A percentile compares a stretch with the other conserved stretches of the same genome.
phyloP scores from a whole-genome alignment of 2,329 filamentous ascomycete genomes.

The Parastagonospora avenae region DNA sequence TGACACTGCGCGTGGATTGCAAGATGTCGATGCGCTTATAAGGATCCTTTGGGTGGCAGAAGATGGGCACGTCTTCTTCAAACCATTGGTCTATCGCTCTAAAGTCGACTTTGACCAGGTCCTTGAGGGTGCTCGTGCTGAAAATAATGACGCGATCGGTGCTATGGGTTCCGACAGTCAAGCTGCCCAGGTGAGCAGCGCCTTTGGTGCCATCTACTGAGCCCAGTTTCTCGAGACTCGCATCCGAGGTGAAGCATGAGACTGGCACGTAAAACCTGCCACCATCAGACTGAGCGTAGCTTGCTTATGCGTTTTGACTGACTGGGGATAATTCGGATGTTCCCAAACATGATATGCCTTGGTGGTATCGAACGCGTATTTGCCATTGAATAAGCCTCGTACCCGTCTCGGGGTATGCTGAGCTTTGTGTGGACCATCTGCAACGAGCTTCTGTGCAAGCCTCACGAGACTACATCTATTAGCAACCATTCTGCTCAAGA shows the following conservation, averaged over 20 bases:
- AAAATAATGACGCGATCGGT: constrained; percentile 37
- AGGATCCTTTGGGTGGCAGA: constrained; percentile 69
- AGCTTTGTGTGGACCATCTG: constrained; percentile 44
- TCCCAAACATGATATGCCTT: constrained; percentile 47
- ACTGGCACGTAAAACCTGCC: constrained; percentile 38
- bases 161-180: constrained; percentile 22
- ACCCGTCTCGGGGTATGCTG: constrained; percentile 38
- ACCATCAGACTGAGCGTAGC: background rate
- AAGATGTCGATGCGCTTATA: constrained; percentile 69
- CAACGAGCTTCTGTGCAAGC: constrained; percentile 49
- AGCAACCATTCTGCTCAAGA: background rate
- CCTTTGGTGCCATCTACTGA: constrained; percentile 24
- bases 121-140: constrained; percentile 21
- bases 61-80: constrained; percentile 65
- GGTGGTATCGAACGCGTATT: constrained; percentile 41
- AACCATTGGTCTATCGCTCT: constrained; percentile 52
- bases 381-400: constrained; percentile 38
- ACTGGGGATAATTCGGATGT: constrained; percentile 44
- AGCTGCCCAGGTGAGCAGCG: constrained; percentile 23
- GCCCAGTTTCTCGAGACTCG: constrained; percentile 17
- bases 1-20: constrained; percentile 58
- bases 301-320: background rate
- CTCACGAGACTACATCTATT: constrained; percentile 42
- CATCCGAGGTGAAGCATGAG: constrained; percentile 21
- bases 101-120: constrained; percentile 42